These are phyloP conservation scores for Pestalotiopsis sp. DNA, from an alignment of 2,329 filamentous ascomycete species.

Conservation along the genomic window DNA sequence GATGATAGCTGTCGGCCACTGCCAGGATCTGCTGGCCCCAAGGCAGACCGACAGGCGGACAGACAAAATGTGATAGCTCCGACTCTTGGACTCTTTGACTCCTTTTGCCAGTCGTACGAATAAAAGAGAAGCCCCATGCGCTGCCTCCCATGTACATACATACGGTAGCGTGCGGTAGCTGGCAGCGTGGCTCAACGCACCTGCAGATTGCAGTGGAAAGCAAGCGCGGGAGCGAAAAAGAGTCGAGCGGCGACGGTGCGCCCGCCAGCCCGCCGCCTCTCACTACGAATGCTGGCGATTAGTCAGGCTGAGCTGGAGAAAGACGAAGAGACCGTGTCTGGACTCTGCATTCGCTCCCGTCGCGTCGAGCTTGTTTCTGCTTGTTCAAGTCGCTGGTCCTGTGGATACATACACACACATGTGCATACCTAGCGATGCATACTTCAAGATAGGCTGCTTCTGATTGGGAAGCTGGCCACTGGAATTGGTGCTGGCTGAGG, in stretches of 20 bases:
- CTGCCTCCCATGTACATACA: not conserved
- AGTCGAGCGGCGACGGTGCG: not conserved
- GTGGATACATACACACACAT: not conserved
- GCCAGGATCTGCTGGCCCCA: too few relatives aligned
- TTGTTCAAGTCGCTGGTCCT: not conserved
- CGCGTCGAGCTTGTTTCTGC: not conserved
- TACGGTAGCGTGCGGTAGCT: not conserved
- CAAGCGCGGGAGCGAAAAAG: not conserved
- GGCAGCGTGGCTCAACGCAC: not conserved
- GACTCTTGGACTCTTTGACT: too few relatives aligned
- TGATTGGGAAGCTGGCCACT: too few relatives aligned
- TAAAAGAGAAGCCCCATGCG: not conserved
- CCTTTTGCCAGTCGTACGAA: too few relatives aligned
- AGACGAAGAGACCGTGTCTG: not conserved
- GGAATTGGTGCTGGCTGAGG: too few relatives aligned
- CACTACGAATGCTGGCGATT: not conserved
- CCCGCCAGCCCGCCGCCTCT: not conserved
- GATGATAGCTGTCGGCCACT: too few relatives aligned
- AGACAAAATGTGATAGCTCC: too few relatives aligned
- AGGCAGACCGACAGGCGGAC: too few relatives aligned
- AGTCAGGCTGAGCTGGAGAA: not conserved
- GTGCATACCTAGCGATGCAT: not conserved
- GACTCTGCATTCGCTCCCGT: not conserved
- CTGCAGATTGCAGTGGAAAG: not conserved
- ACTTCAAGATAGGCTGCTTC: not conserved